These are phyloP conservation scores for Byssoonygena ceratinophila DNA, from an alignment of 2,329 filamentous ascomycete genomes.

Conservation along the genomic window DNA sequence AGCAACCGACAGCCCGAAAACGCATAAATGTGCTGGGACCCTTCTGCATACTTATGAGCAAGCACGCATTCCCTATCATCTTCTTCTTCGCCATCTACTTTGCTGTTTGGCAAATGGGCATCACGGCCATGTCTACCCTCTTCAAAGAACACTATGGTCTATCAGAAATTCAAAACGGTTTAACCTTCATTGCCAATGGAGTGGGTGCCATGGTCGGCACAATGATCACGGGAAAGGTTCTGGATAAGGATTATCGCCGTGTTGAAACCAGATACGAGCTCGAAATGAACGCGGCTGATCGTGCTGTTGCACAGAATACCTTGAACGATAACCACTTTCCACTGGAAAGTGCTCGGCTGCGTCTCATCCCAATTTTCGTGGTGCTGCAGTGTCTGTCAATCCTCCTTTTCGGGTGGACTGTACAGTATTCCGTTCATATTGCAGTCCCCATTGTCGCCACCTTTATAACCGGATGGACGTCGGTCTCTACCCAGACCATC, in stretches of 20 bases:
- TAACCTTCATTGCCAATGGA: constrained; percentile 48
- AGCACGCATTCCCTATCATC: constrained; percentile 37
- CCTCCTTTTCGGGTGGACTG: constrained; percentile 45
- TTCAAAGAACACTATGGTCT: constrained; percentile 39
- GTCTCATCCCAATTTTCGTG: constrained; percentile 39
- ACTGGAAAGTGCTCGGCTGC: constrained; percentile 43
- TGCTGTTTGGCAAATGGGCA: constrained; percentile 47
- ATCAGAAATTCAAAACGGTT: constrained; percentile 38
- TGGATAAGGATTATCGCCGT: constrained; percentile 43
- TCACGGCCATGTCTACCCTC: constrained; percentile 44
- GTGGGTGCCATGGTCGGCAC: constrained; percentile 46
- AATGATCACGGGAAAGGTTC: constrained; percentile 42
- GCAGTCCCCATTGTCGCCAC: constrained; percentile 42
- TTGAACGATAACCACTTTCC: constrained; percentile 32
- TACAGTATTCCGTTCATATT: constrained; percentile 38
- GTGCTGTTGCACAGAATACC: background rate
- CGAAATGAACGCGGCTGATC: background rate
- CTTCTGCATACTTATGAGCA: constrained; percentile 40
- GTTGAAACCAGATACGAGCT: constrained; percentile 27
- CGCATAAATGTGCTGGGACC: constrained; percentile 39
- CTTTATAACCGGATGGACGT: constrained; percentile 45
- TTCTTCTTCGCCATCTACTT: constrained; percentile 44
- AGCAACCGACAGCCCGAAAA: constrained; percentile 23
- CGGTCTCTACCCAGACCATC: constrained; percentile 40
- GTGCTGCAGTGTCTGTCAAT: constrained; percentile 39